Percentiles rank a stretch among this genome's conserved stretches.
Evolutionary conservation across 257 asterid species (phyloP).

Genomic region (Lavandula angustifolia): DNA sequence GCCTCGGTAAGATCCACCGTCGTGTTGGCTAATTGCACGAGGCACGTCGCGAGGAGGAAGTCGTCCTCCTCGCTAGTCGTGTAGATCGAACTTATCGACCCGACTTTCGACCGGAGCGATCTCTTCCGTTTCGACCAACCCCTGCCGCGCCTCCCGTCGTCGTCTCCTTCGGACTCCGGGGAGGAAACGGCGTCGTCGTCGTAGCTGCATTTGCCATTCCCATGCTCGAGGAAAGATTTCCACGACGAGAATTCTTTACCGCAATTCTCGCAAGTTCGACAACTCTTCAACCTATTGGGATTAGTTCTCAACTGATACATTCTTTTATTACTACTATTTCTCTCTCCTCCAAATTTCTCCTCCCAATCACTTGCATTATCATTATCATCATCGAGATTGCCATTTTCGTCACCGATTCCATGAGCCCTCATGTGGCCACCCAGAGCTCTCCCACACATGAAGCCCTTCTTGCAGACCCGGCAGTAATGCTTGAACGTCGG

Average conservation of each 20-base stretch:
- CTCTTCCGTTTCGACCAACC: conserved; percentile 77
- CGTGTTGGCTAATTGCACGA: conserved; percentile 71
- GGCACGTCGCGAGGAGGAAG: conserved; percentile 70
- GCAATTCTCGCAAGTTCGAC: conserved; percentile 77
- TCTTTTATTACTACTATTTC: conserved; percentile 37
- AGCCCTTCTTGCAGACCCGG: conserved; percentile 89
- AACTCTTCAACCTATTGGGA: conserved; percentile 74
- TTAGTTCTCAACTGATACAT: conserved; percentile 82
- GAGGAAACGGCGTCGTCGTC: conserved; percentile 44
- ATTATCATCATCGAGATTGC: conserved; percentile 57
- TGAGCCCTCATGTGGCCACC: conserved; percentile 99
- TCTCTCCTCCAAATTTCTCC: conserved; percentile 43
- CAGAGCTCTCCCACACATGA: conserved; percentile 91
- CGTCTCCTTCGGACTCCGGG: conserved; percentile 44
- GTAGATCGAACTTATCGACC: conserved; percentile 27
- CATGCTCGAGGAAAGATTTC: conserved; percentile 93
- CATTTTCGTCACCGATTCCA: conserved; percentile 71
- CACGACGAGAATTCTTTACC: conserved; percentile 87
- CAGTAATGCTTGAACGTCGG: conserved; percentile 76
- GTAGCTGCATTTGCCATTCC: conserved; percentile 78
- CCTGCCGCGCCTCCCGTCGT: neutral
- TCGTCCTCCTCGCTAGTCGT: conserved; percentile 69
- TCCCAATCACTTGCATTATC: conserved; percentile 76
- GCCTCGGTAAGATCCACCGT: conserved; percentile 52
- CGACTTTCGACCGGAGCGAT: conserved; percentile 64